Percentiles rank a stretch among this genome's conserved stretches.
These are phyloP conservation scores for Populus simonii DNA, from an alignment of 345 rosid genomes.

Conservation along the genomic window DNA sequence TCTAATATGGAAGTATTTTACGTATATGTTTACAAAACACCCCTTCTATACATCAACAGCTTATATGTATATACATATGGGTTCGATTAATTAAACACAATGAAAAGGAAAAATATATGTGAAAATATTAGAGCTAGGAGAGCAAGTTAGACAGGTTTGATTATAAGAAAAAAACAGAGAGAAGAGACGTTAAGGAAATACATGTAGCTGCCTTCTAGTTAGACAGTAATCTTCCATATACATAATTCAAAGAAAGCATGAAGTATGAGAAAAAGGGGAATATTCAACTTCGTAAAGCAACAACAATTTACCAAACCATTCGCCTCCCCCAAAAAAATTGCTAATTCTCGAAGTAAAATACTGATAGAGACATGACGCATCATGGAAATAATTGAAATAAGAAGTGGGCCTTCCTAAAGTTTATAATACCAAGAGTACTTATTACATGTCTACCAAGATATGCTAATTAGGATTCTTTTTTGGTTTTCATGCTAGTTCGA, in stretches of 20 bases:
- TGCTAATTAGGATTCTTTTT: background rate
- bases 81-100: too few relatives aligned
- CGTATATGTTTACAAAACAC: background rate
- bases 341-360: conserved; percentile 18
- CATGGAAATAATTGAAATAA: conserved; percentile 16
- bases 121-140: too few relatives aligned
- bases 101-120: too few relatives aligned
- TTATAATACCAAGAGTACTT: conserved; percentile 16
- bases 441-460: background rate
- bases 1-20: background rate
- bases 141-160: too few relatives aligned
- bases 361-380: conserved; percentile 21
- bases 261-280: conserved; percentile 23
- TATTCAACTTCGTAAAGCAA: conserved; percentile 42
- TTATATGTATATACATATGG: too few relatives aligned
- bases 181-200: too few relatives aligned
- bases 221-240: background rate
- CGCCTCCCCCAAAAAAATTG: conserved; percentile 9
- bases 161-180: too few relatives aligned
- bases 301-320: conserved; percentile 23
- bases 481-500: background rate
- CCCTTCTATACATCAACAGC: background rate
- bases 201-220: background rate
- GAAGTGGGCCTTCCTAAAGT: conserved; percentile 7
- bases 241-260: background rate